Percentiles rank a stretch among this genome's conserved stretches.
Evolutionary conservation across 805 yeast species (phyloP).

Genomic region (Teunomyces kruisii): DNA sequence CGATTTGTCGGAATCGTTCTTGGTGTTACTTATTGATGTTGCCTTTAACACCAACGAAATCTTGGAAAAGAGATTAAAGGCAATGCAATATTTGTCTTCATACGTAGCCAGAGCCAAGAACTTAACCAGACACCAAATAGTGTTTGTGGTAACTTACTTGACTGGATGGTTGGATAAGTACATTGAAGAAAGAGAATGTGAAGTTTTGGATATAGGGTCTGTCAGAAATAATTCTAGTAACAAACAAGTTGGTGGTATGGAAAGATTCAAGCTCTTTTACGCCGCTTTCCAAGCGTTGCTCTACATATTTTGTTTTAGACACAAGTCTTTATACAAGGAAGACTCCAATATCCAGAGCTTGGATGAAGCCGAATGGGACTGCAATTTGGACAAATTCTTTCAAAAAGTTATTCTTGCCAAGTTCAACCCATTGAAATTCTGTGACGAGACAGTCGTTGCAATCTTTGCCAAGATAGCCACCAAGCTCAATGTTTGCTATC

Average conservation of each 20-base stretch:
- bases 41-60: slow-evolving; percentile 72
- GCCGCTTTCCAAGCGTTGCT: slow-evolving; percentile 88
- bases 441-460: slow-evolving; percentile 89
- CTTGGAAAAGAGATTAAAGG: slow-evolving; percentile 75
- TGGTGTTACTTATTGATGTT: slow-evolving; percentile 78
- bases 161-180: slow-evolving; percentile 82
- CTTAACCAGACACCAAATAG: slow-evolving; percentile 67
- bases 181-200: slow-evolving; percentile 80
- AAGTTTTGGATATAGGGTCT: slow-evolving; percentile 51
- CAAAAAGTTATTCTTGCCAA: slow-evolving; percentile 81
- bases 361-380: slow-evolving; percentile 61
- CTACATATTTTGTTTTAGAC: slow-evolving; percentile 90
- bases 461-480: slow-evolving; percentile 94
- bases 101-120: slow-evolving; percentile 84
- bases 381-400: slow-evolving; percentile 79
- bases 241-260: slow-evolving; percentile 68
- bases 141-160: slow-evolving; percentile 78
- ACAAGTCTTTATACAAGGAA: slow-evolving; percentile 51
- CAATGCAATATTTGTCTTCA: slow-evolving; percentile 89
- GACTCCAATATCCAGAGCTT: slow-evolving; percentile 16
- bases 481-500: slow-evolving; percentile 84
- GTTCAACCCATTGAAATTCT: slow-evolving; percentile 90
- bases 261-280: slow-evolving; percentile 83
- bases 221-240: slow-evolving; percentile 9
- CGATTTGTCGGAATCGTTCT: slow-evolving; percentile 79